Conservation (phyloP, 176 grass and related monocot species). For the Tillandsia leiboldiana region DNA sequence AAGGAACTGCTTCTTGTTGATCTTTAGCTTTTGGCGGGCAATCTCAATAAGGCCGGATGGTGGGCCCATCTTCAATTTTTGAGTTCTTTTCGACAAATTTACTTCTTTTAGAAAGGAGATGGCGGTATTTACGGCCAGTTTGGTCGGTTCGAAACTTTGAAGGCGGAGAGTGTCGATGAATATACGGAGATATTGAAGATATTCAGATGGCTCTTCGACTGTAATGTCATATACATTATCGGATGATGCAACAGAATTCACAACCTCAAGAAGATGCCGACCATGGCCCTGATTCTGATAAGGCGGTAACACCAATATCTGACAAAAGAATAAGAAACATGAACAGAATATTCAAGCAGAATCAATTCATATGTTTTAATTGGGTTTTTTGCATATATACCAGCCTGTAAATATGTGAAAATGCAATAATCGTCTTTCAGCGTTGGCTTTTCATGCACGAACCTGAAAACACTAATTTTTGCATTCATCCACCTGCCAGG, state of each 20-base stretch:
- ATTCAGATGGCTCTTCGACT: slow-evolving; percentile 82
- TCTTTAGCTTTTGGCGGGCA: slow-evolving; percentile 57
- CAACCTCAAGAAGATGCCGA: slow-evolving; percentile 53
- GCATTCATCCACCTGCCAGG: too few relatives aligned
- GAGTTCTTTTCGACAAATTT: slow-evolving; percentile 53
- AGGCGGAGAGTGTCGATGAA: slow-evolving; percentile 74
- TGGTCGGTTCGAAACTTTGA: slow-evolving; percentile 48
- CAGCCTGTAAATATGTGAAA: too few relatives aligned
- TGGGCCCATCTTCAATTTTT: slow-evolving; percentile 33
- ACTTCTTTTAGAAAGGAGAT: slow-evolving; percentile 46
- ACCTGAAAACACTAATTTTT: too few relatives aligned
- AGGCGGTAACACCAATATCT: slow-evolving; percentile 87
- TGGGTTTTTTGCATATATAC: too few relatives aligned
- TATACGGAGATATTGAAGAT: slow-evolving; percentile 69
- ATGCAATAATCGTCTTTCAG: too few relatives aligned
- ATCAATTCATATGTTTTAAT: background rate
- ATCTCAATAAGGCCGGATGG: slow-evolving; percentile 33
- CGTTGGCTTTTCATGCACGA: too few relatives aligned
- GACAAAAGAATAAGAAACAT: slow-evolving; percentile 17
- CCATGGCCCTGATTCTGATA: slow-evolving; percentile 80
- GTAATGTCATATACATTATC: slow-evolving; percentile 78
- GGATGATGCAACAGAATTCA: slow-evolving; percentile 63
- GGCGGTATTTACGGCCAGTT: slow-evolving; percentile 28
- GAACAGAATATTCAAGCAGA: slow-evolving; percentile 1
- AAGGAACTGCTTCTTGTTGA: slow-evolving; percentile 82